Base-by-base conservation (phyloP, 2,329 filamentous ascomycete species). In the Arthrobotrys pseudoclavata region DNA sequence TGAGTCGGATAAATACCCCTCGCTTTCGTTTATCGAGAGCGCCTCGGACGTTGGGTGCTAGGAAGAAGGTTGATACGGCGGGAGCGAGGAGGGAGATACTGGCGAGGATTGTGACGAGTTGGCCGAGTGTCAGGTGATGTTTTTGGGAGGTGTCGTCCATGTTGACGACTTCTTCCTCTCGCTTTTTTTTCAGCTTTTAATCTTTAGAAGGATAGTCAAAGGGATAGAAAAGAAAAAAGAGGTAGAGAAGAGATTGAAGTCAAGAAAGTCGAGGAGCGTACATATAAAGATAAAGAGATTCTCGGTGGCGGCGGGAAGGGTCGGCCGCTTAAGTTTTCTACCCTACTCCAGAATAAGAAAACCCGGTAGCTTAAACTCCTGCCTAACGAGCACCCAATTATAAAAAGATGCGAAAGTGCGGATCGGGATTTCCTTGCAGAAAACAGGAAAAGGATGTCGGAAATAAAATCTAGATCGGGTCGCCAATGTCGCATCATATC, bases 11-110 rank as follows among this genome's bases (percentile, higher is more conserved):
- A 4, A 62, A 34, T 18, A 68, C 75, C 37, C 72, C 68, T 40
- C 75, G 45, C 61, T 76, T 76, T 50, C 72, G 72, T 52, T 66
- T 70, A 31, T 76, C 66, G 31, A 76, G 72, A 42, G 63, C 72
- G 15, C 66, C 66, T 45, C 22, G 52, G 31, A 52, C 50, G 37
- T 62, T 66, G 22, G 72, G 72, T 1, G 67, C 66, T 4, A 76
- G 40, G 26, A 76, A 61, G 42, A 76, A n/a, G 2, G 66, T 70
- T 10, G 72, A 70, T 18, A 70, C 37, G 6, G 64, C 22, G n/a
- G 72, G 50, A 37, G 72, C 60, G 18, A 76, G 40, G n/a, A 76
- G 42, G 24, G 72, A 60, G 45, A 62, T 61, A n/a, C 66, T 55
- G 20, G 45, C 72, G 7, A 76, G 72, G 22, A 62, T 70, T 31